phyloP scores from a whole-genome alignment of 192 early-diverging fungal genomes.

The Coemansia sp. region DNA sequence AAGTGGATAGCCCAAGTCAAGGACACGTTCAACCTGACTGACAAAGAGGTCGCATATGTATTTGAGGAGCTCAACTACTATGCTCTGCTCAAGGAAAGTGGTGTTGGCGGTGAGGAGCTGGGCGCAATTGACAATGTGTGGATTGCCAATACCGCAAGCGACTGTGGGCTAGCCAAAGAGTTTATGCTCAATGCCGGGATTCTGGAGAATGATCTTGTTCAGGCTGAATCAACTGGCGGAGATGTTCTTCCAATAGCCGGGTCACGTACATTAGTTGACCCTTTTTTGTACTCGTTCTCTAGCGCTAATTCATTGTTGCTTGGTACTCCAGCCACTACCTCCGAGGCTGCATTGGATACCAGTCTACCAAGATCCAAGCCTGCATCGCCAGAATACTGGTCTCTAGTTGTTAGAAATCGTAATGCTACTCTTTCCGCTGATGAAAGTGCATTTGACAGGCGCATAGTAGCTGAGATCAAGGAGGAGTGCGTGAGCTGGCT shows the following conservation, averaged over 20 bases:
- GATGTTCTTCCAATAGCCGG: not conserved
- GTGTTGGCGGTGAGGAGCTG: constrained; percentile 16
- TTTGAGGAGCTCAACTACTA: constrained; percentile 34
- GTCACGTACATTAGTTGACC: not conserved
- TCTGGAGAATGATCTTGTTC: not conserved
- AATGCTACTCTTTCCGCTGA: not conserved
- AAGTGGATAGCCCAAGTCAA: not conserved
- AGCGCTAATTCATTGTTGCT: not conserved
- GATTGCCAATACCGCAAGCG: not conserved
- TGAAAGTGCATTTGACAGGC: not conserved
- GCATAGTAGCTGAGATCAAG: not conserved
- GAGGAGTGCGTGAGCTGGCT: constrained; percentile 47
- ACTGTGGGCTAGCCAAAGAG: not conserved
- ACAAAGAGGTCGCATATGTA: constrained; percentile 14
- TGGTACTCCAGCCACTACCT: no score
- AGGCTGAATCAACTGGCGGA: not conserved
- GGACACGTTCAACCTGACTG: constrained; percentile 7
- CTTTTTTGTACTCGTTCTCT: not conserved
- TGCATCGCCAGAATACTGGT: not conserved
- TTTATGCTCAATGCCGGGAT: not conserved
- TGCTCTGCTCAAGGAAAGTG: constrained; percentile 11
- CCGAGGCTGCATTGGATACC: not conserved
- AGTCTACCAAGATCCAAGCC: not conserved
- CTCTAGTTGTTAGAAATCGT: not conserved
- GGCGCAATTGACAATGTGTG: constrained; percentile 34